phyloP scores from a whole-genome alignment of 805 yeast genomes.

The Metschnikowia vanudenii region DNA sequence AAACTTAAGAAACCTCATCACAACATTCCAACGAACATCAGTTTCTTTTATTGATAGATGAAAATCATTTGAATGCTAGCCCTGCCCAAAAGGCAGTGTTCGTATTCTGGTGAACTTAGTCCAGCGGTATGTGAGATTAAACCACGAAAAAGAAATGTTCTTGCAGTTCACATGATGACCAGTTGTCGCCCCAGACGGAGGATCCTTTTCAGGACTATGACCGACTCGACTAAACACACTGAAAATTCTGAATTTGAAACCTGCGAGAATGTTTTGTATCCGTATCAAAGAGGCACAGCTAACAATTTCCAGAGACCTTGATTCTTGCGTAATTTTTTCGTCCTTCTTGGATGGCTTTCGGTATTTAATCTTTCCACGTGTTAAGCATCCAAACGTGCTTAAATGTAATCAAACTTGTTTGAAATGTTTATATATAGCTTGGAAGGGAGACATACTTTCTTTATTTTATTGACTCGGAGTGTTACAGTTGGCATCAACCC shows the following conservation, averaged over 20 bases:
- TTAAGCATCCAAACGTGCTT: constrained; percentile 68
- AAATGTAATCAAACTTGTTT: constrained; percentile 40
- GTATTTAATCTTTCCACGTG: constrained; percentile 56
- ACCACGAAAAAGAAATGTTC: neutral
- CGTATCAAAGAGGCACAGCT: constrained; percentile 10
- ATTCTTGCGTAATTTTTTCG: neutral
- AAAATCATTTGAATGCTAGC: constrained; percentile 1
- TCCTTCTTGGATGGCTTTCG: constrained; percentile 3
- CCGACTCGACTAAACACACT: constrained; percentile 71
- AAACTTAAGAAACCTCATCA: neutral
- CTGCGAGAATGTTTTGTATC: neutral
- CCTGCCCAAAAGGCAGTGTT: constrained; percentile 4
- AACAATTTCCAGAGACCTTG: constrained; percentile 9
- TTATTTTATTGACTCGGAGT: neutral
- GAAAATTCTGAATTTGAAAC: constrained; percentile 55
- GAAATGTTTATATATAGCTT: constrained; percentile 38
- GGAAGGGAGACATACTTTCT: neutral
- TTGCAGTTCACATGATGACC: constrained; percentile 49
- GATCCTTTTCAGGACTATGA: constrained; percentile 58
- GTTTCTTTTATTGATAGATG: neutral
- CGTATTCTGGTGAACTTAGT: constrained; percentile 10
- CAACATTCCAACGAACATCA: neutral
- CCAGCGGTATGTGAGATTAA: constrained; percentile 14
- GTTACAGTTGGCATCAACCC: neutral
- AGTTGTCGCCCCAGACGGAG: constrained; percentile 78